Conservation (phyloP, 305 asterid species). For the Caryopteris hybrid region DNA sequence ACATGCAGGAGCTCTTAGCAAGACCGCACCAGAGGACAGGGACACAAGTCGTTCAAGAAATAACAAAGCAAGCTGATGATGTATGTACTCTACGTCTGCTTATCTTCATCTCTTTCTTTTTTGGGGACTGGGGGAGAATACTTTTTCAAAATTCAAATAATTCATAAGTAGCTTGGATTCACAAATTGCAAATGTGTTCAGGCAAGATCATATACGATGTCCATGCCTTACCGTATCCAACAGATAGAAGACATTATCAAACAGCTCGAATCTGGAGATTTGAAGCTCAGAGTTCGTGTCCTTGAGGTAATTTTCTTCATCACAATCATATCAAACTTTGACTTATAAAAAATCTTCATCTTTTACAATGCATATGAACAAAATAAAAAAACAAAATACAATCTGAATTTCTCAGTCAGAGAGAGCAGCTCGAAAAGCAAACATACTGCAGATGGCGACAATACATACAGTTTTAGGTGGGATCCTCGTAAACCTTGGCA, state of each 20-base stretch:
- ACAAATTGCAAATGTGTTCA: slow-evolving; percentile 21
- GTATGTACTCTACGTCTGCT: too few species aligned
- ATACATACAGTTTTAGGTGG: slow-evolving; percentile 69
- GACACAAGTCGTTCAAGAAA: slow-evolving; percentile 57
- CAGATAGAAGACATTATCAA: slow-evolving; percentile 68
- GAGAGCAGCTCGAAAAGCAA: slow-evolving; percentile 83
- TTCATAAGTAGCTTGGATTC: too few species aligned
- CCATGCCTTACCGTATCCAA: slow-evolving; percentile 87
- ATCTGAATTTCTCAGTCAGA: slow-evolving; percentile 50
- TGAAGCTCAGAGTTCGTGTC: slow-evolving; percentile 87
- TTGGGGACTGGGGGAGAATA: too few species aligned
- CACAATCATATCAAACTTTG: background rate
- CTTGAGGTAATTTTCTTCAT: slow-evolving; percentile 52
- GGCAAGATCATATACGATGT: slow-evolving; percentile 65
- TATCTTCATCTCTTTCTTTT: too few species aligned
- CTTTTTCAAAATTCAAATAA: too few species aligned
- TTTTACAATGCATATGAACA: background rate
- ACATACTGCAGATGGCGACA: slow-evolving; percentile 79
- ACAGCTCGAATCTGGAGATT: slow-evolving; percentile 80
- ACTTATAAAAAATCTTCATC: background rate
- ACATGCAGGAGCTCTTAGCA: slow-evolving; percentile 65
- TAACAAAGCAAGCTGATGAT: slow-evolving; percentile 77
- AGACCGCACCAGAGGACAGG: slow-evolving; percentile 50
- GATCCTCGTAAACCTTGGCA: slow-evolving; percentile 61
- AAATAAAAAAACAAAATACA: too few species aligned